Evolutionary conservation across 2,329 filamentous ascomycete species (phyloP).

Genomic region (Diplodia seriata): DNA sequence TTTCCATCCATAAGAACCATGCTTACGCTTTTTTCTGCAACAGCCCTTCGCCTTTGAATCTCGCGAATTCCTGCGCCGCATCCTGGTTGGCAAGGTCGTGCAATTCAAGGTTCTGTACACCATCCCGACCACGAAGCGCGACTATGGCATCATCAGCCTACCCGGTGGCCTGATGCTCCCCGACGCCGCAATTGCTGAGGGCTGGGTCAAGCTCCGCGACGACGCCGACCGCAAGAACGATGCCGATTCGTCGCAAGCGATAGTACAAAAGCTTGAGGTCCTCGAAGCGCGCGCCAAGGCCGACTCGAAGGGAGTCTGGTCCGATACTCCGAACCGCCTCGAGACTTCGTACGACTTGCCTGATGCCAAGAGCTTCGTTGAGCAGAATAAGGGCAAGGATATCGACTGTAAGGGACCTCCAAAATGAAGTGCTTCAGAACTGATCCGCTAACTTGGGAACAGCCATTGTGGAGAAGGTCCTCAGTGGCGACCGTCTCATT

Average conservation of each 20-base stretch:
- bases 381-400: conserved; percentile 82
- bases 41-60: conserved; percentile 88
- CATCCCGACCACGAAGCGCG: conserved; percentile 79
- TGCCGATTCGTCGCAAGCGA: conserved; percentile 71
- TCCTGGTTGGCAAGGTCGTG: conserved; percentile 84
- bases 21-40: conserved; percentile 3
- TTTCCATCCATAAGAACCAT: neutral
- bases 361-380: conserved; percentile 76
- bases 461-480: conserved; percentile 82
- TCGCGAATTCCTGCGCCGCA: conserved; percentile 85
- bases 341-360: conserved; percentile 82
- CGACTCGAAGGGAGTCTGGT: conserved; percentile 84
- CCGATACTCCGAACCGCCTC: conserved; percentile 68
- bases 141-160: conserved; percentile 83
- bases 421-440: no score
- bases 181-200: conserved; percentile 82
- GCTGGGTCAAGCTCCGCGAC: conserved; percentile 92
- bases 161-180: conserved; percentile 67
- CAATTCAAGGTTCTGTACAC: conserved; percentile 87
- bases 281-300: conserved; percentile 79
- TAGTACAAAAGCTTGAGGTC: conserved; percentile 78
- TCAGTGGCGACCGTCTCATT: conserved; percentile 89
- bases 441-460: conserved; percentile 35
- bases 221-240: conserved; percentile 94
- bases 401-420: conserved; percentile 66